Base-by-base conservation (phyloP, 2,329 filamentous ascomycete species). In the Trichoderma pleuroti region DNA sequence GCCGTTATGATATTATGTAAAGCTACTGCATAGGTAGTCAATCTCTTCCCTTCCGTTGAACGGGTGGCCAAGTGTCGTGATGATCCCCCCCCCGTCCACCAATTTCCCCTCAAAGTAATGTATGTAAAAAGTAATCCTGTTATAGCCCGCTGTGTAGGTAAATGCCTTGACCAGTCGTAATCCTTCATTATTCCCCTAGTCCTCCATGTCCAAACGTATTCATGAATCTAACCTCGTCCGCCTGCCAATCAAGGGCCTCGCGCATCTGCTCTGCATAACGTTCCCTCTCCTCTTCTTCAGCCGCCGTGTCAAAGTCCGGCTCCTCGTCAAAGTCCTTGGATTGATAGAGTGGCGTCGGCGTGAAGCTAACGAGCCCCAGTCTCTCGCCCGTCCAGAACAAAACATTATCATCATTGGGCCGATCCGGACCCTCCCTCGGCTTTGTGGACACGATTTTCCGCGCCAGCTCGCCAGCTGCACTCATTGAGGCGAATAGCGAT, bases 301-400 rank as follows among this genome's bases (percentile, higher is more conserved):
- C 74, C 49, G 54, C 84, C 62, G 80, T 76, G 75, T 87, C 84
- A 70, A 85, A 83, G 21, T 83, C 82, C 59, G 80, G 76, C n/a
- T 71, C 79, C 26, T 63, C 66, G 69, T 86, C 85, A 75, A 90
- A 89, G 63, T 86, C 85, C 9, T 84, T 82, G 1, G 83, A 77
- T 9, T 77, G 79, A 73, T 86, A 88, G 1, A 85, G 82, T 5
- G 85, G 80, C 76, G 80, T 77, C 49, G 83, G 81, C 1, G 89
- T 88, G 77, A 92, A 92, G 68, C 82, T 85, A 24, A 97, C 80
- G 71, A 96, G 84, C 0, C 93, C 94, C 60, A 97, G 82, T 73
- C 90, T 90, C 71, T 97, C 93, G 21, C 93, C 94, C 0, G 94
- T 97, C 94, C 94, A 97, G 60, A 97, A 84, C 5, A 97, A 80